These are phyloP conservation scores for Limnomonas spitsbergensis DNA, from an alignment of 139 green algal genomes.

Conservation along the genomic window DNA sequence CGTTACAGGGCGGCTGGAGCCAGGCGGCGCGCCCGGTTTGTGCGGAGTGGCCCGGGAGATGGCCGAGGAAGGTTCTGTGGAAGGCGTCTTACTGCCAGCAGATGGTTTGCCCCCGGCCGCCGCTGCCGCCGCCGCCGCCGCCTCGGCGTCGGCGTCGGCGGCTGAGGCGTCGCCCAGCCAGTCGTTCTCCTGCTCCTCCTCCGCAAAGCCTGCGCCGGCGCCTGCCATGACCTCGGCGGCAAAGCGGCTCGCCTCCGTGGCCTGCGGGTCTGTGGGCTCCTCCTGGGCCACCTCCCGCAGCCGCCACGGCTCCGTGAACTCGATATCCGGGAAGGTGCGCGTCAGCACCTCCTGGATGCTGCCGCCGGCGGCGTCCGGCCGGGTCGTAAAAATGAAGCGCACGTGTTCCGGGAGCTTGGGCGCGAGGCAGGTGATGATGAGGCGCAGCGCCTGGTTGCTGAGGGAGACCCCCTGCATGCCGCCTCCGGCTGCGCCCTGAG, in stretches of 20 bases:
- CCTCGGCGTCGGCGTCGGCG: too few relatives aligned
- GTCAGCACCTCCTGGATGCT: slow-evolving; percentile 1
- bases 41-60: too few relatives aligned
- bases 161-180: too few relatives aligned
- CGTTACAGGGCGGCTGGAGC: too few relatives aligned
- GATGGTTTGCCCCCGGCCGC: neutral
- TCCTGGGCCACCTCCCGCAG: neutral
- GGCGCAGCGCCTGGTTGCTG: slow-evolving; percentile 23
- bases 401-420: slow-evolving; percentile 12
- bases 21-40: too few relatives aligned
- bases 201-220: too few relatives aligned
- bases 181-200: too few relatives aligned
- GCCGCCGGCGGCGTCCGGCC: slow-evolving; percentile 19
- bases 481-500: neutral
- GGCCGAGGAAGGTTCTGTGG: too few relatives aligned
- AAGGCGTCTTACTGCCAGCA: neutral
- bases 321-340: neutral
- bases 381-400: slow-evolving; percentile 28
- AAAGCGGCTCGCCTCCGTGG: too few relatives aligned
- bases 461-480: neutral
- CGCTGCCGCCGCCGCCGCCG: too few relatives aligned
- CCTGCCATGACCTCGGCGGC: too few relatives aligned
- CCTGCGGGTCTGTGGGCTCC: neutral
- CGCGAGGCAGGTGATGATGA: slow-evolving; percentile 6
- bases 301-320: neutral